A percentile compares a stretch with the other conserved stretches of the same genome.
Conservation (phyloP, 192 early-diverging fungal species). For the Linnemannia elongata region DNA sequence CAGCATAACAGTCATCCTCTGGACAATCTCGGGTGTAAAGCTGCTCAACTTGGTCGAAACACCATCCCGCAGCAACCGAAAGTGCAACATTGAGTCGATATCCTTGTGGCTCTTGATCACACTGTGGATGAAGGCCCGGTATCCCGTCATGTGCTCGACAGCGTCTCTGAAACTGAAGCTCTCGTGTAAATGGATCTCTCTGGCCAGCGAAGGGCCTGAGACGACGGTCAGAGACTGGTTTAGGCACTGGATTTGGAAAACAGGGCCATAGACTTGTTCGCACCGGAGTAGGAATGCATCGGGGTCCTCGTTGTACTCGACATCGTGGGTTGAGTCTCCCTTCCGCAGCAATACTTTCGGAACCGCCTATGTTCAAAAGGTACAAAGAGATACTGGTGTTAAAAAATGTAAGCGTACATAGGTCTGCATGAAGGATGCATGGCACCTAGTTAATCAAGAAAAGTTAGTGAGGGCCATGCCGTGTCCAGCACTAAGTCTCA, state of each 20-base stretch:
- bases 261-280: conserved; percentile 24
- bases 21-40: conserved; percentile 32
- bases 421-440: neutral
- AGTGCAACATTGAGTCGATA: neutral
- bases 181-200: conserved; percentile 42
- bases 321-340: conserved; percentile 27
- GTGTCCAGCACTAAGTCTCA: too few species aligned
- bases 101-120: conserved; percentile 18
- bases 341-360: conserved; percentile 2
- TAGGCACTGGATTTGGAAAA: conserved; percentile 12
- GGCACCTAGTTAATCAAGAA: too few species aligned
- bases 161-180: conserved; percentile 13
- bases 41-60: conserved; percentile 46
- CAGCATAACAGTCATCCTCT: neutral
- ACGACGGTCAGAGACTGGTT: conserved; percentile 23
- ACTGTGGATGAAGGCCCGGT: neutral
- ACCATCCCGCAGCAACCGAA: conserved; percentile 18
- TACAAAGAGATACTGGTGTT: neutral
- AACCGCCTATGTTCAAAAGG: neutral
- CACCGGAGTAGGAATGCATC: conserved; percentile 18
- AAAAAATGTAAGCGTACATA: neutral
- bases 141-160: conserved; percentile 4
- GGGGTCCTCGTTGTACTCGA: conserved; percentile 21
- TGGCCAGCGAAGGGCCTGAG: conserved; percentile 15
- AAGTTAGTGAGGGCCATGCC: too few species aligned